Base-by-base conservation (phyloP, 2,329 filamentous ascomycete genomes). In the Venturia oleaginea region DNA sequence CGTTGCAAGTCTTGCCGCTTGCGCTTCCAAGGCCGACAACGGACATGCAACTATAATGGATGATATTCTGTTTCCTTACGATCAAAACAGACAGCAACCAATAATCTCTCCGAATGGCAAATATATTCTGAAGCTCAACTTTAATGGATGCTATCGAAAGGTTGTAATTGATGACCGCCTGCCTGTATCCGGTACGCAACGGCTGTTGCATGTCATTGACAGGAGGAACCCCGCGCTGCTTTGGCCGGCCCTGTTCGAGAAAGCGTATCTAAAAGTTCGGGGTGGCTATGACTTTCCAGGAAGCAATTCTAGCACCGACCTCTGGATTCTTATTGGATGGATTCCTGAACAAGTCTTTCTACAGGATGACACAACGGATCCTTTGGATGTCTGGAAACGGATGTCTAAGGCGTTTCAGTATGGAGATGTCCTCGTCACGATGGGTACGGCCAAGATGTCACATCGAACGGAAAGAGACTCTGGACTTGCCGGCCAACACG, bases 211-310 rank as follows among this genome's bases (percentile, higher is more conserved):
- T 74, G 92, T 97, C 11, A 84, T 95, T 57, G 93, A 97, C 70
- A 84, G 91, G 42, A 87, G 87, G 51, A 92, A 96, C 68, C 88
- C 90, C 4, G 81, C 78, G n/a, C 80, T 95, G 17, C 77, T 97
- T 17, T 97, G 93, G 92, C 94, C 94, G 6, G 92, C 93, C 2
- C 80, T 99, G 4, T 79, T 97, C 19, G 94, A 99, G 73, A 99
- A 99, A 73, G 94, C 94, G 0, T 99, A 99, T 70, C 80, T 99
- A 1, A 99, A 97, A 78, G 86, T 97, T 13, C 85, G 93, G 64
- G 94, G 94, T 34, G 94, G 94, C 40, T 99, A 99, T 73, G 92
- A 99, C 72, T 99, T 99, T 68, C 93, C 94, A 0, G 94, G 94
- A 8, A 97, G 94, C 71, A 97, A 97, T 74, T 97, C 93, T 0